Conservation (phyloP, 2,329 filamentous ascomycete genomes). For the Cordyceps pruinosa region DNA sequence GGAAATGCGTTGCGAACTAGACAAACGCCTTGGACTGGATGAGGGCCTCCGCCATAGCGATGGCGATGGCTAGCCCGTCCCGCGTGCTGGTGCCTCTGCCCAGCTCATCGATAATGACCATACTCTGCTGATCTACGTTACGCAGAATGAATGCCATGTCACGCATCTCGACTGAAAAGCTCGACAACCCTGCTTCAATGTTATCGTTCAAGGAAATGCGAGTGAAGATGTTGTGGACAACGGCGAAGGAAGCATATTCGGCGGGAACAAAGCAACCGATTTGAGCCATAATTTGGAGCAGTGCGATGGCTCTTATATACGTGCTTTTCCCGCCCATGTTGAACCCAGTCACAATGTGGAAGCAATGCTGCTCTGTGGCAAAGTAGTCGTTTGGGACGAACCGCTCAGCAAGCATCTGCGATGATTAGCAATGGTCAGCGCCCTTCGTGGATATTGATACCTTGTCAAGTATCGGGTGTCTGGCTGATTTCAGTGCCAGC, state of each 20-base stretch:
- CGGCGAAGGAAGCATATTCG: slow-evolving; percentile 70
- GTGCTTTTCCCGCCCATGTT: slow-evolving; percentile 99
- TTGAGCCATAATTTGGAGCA: slow-evolving; percentile 89
- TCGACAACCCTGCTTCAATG: slow-evolving; percentile 85
- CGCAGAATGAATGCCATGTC: slow-evolving; percentile 89
- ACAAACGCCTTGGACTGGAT: slow-evolving; percentile 71
- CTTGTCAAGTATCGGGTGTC: slow-evolving; percentile 75
- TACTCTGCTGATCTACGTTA: slow-evolving; percentile 69
- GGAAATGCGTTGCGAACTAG: slow-evolving; percentile 93
- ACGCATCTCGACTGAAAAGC: slow-evolving; percentile 90
- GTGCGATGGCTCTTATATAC: slow-evolving; percentile 78
- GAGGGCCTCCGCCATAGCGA: slow-evolving; percentile 83
- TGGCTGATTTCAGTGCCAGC: slow-evolving; percentile 64
- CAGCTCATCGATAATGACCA: slow-evolving; percentile 86
- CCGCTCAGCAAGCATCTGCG: slow-evolving; percentile 52
- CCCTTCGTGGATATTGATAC: slow-evolving; percentile 23
- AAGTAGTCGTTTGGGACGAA: slow-evolving; percentile 91
- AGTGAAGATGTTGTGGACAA: slow-evolving; percentile 79
- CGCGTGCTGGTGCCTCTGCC: slow-evolving; percentile 83
- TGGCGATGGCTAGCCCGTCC: slow-evolving; percentile 82
- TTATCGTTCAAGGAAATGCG: slow-evolving; percentile 80
- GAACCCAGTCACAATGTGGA: slow-evolving; percentile 90
- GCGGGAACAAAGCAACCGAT: slow-evolving; percentile 88
- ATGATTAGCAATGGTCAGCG: not conserved
- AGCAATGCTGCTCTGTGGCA: slow-evolving; percentile 69